phyloP scores from a whole-genome alignment of 345 rosid species.

The Gynandropsis gynandra region DNA sequence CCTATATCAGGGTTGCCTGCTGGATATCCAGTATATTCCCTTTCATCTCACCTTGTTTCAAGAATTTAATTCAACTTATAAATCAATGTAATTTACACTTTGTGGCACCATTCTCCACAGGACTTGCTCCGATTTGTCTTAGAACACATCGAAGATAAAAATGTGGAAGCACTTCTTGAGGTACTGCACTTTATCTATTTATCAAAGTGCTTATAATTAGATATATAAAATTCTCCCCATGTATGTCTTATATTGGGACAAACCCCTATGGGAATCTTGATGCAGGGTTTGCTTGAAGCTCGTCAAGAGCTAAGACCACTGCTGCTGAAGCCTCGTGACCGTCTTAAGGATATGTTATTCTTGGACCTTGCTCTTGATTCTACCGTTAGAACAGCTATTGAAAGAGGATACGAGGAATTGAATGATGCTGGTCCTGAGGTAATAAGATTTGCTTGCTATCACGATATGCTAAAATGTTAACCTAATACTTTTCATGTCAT shows the following conservation, averaged over 20 bases:
- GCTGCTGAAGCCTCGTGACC: conserved; percentile 55
- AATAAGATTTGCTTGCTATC: conserved; percentile 16
- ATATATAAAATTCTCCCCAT: background rate
- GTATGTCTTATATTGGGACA: conserved; percentile 6
- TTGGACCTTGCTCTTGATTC: conserved; percentile 94
- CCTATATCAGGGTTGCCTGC: conserved; percentile 85
- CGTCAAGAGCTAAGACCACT: conserved; percentile 88
- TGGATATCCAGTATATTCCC: conserved; percentile 62
- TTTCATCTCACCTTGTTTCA: conserved; percentile 20
- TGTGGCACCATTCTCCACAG: conserved; percentile 37
- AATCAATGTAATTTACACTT: conserved; percentile 20
- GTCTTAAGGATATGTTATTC: conserved; percentile 89
- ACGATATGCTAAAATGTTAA: conserved; percentile 8
- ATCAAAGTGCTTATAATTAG: too few species aligned
- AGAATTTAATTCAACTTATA: conserved; percentile 15
- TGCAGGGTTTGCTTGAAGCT: conserved; percentile 91
- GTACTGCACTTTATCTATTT: conserved; percentile 29
- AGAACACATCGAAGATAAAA: conserved; percentile 76
- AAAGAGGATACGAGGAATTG: conserved; percentile 86
- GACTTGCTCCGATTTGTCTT: conserved; percentile 75
- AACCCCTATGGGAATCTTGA: conserved; percentile 9
- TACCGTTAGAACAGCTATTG: conserved; percentile 89
- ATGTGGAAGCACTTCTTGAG: conserved; percentile 89
- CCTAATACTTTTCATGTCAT: too few species aligned
- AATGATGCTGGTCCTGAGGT: conserved; percentile 84